Evolutionary conservation across 352 stramenopile species (phyloP).

Genomic region (Pythium guiyangense): DNA sequence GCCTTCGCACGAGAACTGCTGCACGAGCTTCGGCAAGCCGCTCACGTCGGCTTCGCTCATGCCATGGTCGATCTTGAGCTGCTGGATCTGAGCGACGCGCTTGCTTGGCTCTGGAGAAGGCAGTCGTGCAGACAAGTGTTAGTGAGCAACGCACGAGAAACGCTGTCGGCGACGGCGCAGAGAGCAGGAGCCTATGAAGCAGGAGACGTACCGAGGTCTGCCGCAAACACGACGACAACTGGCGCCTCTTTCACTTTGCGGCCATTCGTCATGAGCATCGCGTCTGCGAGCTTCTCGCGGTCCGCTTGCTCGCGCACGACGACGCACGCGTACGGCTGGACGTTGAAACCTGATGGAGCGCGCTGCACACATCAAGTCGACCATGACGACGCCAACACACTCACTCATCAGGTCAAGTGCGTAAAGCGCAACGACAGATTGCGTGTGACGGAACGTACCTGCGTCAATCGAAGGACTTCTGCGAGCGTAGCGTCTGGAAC

Average conservation of each 20-base stretch:
- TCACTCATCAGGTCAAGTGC: neutral
- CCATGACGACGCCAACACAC: too few species aligned
- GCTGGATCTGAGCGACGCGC: slow-evolving; percentile 62
- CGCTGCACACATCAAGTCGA: slow-evolving; percentile 20
- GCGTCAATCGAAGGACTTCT: slow-evolving; percentile 64
- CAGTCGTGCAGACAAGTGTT: neutral
- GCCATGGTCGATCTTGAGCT: slow-evolving; percentile 60
- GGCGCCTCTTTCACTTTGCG: slow-evolving; percentile 74
- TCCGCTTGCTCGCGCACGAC: slow-evolving; percentile 66
- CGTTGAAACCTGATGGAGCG: slow-evolving; percentile 76
- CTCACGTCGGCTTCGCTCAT: slow-evolving; percentile 34
- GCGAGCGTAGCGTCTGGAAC: slow-evolving; percentile 53
- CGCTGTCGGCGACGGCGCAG: too few species aligned
- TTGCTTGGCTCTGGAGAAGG: slow-evolving; percentile 58
- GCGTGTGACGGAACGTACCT: slow-evolving; percentile 25
- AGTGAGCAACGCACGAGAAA: too few species aligned
- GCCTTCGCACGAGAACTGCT: slow-evolving; percentile 70
- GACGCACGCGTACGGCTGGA: slow-evolving; percentile 73
- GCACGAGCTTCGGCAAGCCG: slow-evolving; percentile 58
- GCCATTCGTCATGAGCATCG: slow-evolving; percentile 76
- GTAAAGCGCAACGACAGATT: too few species aligned
- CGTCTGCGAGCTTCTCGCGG: slow-evolving; percentile 56
- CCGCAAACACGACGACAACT: slow-evolving; percentile 75
- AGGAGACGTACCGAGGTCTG: slow-evolving; percentile 44
- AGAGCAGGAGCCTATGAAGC: too few species aligned